Conservation (phyloP, 768 basidiomycete genomes). For the Lactarius akahatsu region DNA sequence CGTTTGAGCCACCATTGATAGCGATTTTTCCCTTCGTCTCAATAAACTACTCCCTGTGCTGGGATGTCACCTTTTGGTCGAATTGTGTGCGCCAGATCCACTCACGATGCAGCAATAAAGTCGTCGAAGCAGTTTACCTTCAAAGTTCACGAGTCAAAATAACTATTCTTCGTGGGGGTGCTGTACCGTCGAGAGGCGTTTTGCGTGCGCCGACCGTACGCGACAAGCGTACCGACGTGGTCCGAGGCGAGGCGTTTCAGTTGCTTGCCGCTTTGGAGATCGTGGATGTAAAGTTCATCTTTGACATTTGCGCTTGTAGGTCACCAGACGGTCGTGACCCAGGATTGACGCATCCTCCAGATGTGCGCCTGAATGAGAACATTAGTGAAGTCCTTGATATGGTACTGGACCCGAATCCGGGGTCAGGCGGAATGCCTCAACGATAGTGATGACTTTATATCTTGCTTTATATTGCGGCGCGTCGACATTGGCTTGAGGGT, state of each 20-base stretch:
- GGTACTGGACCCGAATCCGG: slow-evolving; percentile 20
- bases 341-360: slow-evolving; percentile 52
- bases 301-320: slow-evolving; percentile 82
- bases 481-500: slow-evolving; percentile 61
- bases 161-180: slow-evolving; percentile 40
- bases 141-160: background rate
- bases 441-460: slow-evolving; percentile 60
- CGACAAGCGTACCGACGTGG: slow-evolving; percentile 62
- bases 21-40: slow-evolving; percentile 65
- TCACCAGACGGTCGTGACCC: slow-evolving; percentile 54
- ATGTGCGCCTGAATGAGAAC: slow-evolving; percentile 64
- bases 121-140: slow-evolving; percentile 78
- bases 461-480: slow-evolving; percentile 66
- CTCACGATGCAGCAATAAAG: slow-evolving; percentile 78
- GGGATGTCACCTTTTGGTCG: background rate
- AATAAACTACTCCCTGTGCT: slow-evolving; percentile 63
- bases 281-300: slow-evolving; percentile 75
- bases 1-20: slow-evolving; percentile 81
- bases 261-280: slow-evolving; percentile 48
- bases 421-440: slow-evolving; percentile 41
- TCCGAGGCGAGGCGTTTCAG: slow-evolving; percentile 58
- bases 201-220: slow-evolving; percentile 52
- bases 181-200: slow-evolving; percentile 69
- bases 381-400: slow-evolving; percentile 43
- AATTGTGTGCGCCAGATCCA: slow-evolving; percentile 13